These are phyloP conservation scores for Picea glauca DNA, from an alignment of 75 land plant genomes.

Conservation along the genomic window DNA sequence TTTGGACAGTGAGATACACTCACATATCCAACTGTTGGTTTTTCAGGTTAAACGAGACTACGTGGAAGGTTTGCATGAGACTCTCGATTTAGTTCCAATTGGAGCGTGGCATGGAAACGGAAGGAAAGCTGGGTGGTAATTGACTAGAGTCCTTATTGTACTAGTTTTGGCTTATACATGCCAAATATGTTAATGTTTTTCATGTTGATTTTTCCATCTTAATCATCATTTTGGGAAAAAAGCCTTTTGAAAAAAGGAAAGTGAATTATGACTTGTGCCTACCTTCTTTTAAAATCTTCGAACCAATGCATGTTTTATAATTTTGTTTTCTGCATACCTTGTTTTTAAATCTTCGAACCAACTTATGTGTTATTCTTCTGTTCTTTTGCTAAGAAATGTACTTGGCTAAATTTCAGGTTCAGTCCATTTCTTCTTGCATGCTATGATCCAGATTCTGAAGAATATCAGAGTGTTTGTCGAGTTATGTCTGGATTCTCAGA, in stretches of 20 bases:
- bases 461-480: too few relatives aligned
- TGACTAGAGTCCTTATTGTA: background rate
- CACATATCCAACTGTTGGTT: background rate
- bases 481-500: too few relatives aligned
- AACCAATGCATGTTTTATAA: background rate
- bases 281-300: background rate
- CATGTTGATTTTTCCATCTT: background rate
- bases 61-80: constrained; percentile 81
- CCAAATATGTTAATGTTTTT: background rate
- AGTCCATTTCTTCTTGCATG: constrained; percentile 15
- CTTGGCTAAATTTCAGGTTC: constrained; percentile 52
- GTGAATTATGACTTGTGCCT: too few relatives aligned
- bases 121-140: constrained; percentile 95
- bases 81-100: constrained; percentile 92
- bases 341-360: background rate
- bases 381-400: constrained; percentile 6
- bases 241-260: too few relatives aligned
- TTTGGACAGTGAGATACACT: too few relatives aligned
- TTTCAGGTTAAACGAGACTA: constrained; percentile 89
- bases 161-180: background rate
- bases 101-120: constrained; percentile 99
- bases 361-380: background rate
- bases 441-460: too few relatives aligned
- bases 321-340: background rate
- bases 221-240: too few relatives aligned